These are phyloP conservation scores for Ampelomyces quisqualis DNA, from an alignment of 2,329 filamentous ascomycete genomes.

Conservation along the genomic window DNA sequence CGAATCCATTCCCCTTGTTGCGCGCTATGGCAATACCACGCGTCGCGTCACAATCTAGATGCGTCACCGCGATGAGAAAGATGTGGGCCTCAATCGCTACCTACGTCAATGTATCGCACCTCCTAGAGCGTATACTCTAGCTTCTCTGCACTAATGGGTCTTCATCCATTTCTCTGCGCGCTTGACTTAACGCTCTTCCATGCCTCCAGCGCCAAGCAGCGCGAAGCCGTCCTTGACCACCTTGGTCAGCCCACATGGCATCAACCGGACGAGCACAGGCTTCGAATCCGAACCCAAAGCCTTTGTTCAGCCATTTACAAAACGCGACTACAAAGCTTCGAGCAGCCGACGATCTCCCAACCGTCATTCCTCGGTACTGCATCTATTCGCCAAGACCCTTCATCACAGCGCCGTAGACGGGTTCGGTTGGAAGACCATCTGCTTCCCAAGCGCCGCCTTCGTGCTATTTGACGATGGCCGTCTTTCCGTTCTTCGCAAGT, in stretches of 20 bases:
- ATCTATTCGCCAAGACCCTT: constrained; percentile 47
- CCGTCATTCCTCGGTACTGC: constrained; percentile 39
- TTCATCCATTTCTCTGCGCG: constrained; percentile 40
- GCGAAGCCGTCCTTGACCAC: constrained; percentile 26
- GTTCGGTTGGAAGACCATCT: constrained; percentile 33
- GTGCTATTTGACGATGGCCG: constrained; percentile 34
- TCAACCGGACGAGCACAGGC: constrained; percentile 34
- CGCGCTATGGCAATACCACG: too few species aligned
- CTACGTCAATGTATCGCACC: too few species aligned
- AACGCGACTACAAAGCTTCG: constrained; percentile 37
- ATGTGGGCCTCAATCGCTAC: too few species aligned
- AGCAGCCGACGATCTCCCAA: constrained; percentile 19
- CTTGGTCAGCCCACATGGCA: constrained; percentile 26
- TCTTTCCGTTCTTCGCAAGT: constrained; percentile 26
- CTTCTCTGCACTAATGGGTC: constrained; percentile 47
- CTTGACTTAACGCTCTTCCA: constrained; percentile 22
- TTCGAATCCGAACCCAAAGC: constrained; percentile 13
- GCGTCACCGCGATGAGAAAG: too few species aligned
- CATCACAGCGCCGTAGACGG: constrained; percentile 48
- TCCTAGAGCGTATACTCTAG: constrained; percentile 27
- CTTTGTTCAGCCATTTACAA: constrained; percentile 39
- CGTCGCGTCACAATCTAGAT: too few species aligned
- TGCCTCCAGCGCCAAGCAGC: constrained; percentile 23
- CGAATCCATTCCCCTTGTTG: too few species aligned
- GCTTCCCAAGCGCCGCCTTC: constrained; percentile 33